Evolutionary conservation across 1,139 yeast species (phyloP).

Genomic region (Kodamaea plutei): DNA sequence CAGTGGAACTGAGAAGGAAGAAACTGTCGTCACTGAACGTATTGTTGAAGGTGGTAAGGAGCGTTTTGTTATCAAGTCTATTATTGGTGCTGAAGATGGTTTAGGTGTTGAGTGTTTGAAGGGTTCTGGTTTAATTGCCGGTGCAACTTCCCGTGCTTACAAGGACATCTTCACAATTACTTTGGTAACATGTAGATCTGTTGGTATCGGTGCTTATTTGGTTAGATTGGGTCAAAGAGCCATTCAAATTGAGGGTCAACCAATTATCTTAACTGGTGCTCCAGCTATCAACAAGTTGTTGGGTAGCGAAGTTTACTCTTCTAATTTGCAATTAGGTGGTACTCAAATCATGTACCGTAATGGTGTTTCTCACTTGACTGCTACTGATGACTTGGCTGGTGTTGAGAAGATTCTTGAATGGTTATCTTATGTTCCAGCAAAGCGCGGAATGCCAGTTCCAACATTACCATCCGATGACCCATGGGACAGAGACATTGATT

Average conservation of each 20-base stretch:
- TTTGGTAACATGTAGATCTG: slow-evolving; percentile 95
- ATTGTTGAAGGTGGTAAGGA: slow-evolving; percentile 81
- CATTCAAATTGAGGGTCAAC: slow-evolving; percentile 97
- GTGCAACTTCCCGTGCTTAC: slow-evolving; percentile 96
- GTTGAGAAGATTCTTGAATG: slow-evolving; percentile 91
- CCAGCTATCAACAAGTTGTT: slow-evolving; percentile 95
- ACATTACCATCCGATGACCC: slow-evolving; percentile 74
- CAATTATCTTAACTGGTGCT: slow-evolving; percentile 97
- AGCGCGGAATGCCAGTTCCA: slow-evolving; percentile 88
- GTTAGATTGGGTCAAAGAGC: slow-evolving; percentile 99
- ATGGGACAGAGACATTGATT: slow-evolving; percentile 94
- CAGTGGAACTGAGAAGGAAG: slow-evolving; percentile 54
- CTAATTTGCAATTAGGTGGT: slow-evolving; percentile 97
- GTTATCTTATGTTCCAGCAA: slow-evolving; percentile 94
- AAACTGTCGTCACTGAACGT: slow-evolving; percentile 71
- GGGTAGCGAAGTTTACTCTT: slow-evolving; percentile 95
- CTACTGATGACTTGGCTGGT: slow-evolving; percentile 93
- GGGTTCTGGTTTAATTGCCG: slow-evolving; percentile 98
- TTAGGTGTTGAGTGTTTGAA: slow-evolving; percentile 96
- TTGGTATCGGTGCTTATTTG: slow-evolving; percentile 98
- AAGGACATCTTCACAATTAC: slow-evolving; percentile 95
- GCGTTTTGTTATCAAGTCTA: slow-evolving; percentile 74
- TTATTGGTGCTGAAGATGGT: slow-evolving; percentile 93
- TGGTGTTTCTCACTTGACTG: slow-evolving; percentile 97
- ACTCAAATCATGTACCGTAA: slow-evolving; percentile 97